These are phyloP conservation scores for Beauveria asiatica DNA, from an alignment of 2,329 filamentous ascomycete genomes.

Conservation along the genomic window DNA sequence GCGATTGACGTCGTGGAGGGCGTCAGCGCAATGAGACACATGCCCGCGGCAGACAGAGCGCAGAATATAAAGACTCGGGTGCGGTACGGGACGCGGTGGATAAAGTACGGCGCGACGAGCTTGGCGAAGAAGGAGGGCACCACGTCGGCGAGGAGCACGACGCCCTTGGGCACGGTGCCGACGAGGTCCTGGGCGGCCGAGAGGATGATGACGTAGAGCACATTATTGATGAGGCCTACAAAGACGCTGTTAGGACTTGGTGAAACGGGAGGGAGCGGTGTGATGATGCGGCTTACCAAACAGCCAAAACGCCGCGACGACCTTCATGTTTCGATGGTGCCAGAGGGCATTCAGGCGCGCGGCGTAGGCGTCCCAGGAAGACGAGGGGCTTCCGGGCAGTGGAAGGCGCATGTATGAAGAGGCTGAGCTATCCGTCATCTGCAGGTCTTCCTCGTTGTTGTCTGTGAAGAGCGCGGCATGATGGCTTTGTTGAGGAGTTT, in stretches of 20 bases:
- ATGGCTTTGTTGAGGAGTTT: not conserved
- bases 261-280: not conserved
- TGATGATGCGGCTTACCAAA: slow-evolving; percentile 54
- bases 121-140: slow-evolving; percentile 84
- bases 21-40: slow-evolving; percentile 80
- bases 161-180: slow-evolving; percentile 80
- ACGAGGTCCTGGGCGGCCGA: slow-evolving; percentile 93
- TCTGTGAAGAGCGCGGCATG: not conserved
- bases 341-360: slow-evolving; percentile 57
- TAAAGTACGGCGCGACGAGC: slow-evolving; percentile 85
- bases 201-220: slow-evolving; percentile 94
- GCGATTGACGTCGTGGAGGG: slow-evolving; percentile 57
- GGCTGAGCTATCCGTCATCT: slow-evolving; percentile 1
- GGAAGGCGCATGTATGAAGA: slow-evolving; percentile 29
- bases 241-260: not conserved
- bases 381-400: slow-evolving; percentile 47
- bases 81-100: slow-evolving; percentile 76
- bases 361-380: slow-evolving; percentile 67
- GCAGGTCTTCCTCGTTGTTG: not conserved
- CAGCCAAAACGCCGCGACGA: slow-evolving; percentile 81
- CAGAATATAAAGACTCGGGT: slow-evolving; percentile 68
- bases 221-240: slow-evolving; percentile 70
- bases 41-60: slow-evolving; percentile 67
- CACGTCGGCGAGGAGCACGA: slow-evolving; percentile 89
- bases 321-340: slow-evolving; percentile 58